These are phyloP conservation scores for Debaryomyces castellii DNA, from an alignment of 805 yeast genomes.

Conservation along the genomic window DNA sequence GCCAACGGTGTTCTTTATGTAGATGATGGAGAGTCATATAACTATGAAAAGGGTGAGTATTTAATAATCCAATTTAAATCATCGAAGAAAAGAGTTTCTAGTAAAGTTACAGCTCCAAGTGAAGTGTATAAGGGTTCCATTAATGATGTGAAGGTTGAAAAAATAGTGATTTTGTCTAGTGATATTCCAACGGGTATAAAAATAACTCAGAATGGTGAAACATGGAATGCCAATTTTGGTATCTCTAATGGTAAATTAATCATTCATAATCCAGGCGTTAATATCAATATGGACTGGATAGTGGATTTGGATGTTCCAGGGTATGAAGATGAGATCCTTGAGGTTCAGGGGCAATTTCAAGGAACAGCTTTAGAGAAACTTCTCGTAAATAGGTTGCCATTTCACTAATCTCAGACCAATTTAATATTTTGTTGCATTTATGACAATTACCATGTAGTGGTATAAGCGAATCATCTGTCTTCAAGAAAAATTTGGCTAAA, in stretches of 20 bases:
- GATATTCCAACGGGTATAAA: slow-evolving; percentile 14
- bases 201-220: slow-evolving; percentile 37
- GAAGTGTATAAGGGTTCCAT: slow-evolving; percentile 14
- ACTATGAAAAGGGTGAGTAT: slow-evolving; percentile 51
- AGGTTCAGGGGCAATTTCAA: not conserved
- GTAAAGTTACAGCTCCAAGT: slow-evolving; percentile 7
- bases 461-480: slow-evolving; percentile 5
- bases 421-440: slow-evolving; percentile 12
- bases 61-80: slow-evolving; percentile 42
- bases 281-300: slow-evolving; percentile 48
- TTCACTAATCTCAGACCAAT: slow-evolving; percentile 19
- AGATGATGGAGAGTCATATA: slow-evolving; percentile 83
- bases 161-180: slow-evolving; percentile 49
- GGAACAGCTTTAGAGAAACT: slow-evolving; percentile 13
- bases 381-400: slow-evolving; percentile 20
- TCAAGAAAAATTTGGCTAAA: slow-evolving; percentile 19
- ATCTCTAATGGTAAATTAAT: slow-evolving; percentile 14
- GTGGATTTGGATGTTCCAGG: slow-evolving; percentile 18
- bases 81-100: slow-evolving; percentile 26
- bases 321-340: not conserved
- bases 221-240: slow-evolving; percentile 30
- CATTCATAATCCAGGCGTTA: slow-evolving; percentile 53
- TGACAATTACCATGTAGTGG: slow-evolving; percentile 17
- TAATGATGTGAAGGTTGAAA: slow-evolving; percentile 50
- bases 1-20: slow-evolving; percentile 66